Percentiles rank a stretch among this genome's conserved stretches.
Conservation (phyloP, 1,284 basidiomycete species). For the Cystobasidiaceae sp. region DNA sequence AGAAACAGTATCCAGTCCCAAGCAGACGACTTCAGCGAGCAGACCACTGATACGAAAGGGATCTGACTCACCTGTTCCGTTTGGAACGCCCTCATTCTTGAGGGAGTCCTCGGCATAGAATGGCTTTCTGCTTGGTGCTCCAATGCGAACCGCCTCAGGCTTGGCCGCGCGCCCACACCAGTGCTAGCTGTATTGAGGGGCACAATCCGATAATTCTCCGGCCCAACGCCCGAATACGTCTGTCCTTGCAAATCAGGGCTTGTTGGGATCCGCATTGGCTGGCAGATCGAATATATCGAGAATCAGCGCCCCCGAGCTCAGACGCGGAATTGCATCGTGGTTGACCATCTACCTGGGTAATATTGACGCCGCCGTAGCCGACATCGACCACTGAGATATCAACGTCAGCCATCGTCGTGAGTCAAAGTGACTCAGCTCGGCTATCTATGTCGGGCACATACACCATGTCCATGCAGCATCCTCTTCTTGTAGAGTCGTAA, state of each 20-base stretch:
- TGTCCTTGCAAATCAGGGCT: not conserved
- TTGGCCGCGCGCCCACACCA: not conserved
- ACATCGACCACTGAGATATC: conserved; percentile 8
- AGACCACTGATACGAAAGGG: not conserved
- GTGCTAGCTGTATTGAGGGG: too few species aligned
- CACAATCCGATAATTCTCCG: conserved; percentile 10
- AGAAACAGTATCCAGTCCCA: not conserved
- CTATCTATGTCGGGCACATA: not conserved
- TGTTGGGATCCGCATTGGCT: conserved; percentile 10
- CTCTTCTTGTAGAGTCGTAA: not conserved
- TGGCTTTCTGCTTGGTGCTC: not conserved
- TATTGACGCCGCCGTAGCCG: conserved; percentile 7
- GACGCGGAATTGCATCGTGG: not conserved
- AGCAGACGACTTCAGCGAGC: not conserved
- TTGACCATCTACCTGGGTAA: too few species aligned
- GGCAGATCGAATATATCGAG: not conserved
- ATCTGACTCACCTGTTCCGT: not conserved
- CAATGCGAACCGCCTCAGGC: not conserved
- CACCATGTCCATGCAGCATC: not conserved
- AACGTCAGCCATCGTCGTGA: too few species aligned
- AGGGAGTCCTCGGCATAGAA: not conserved
- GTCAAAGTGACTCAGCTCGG: too few species aligned
- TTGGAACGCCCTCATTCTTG: not conserved
- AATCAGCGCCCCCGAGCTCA: too few species aligned
- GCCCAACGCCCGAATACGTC: not conserved